Conservation (phyloP, 2,329 filamentous ascomycete species). For the Orbilia javanica region DNA sequence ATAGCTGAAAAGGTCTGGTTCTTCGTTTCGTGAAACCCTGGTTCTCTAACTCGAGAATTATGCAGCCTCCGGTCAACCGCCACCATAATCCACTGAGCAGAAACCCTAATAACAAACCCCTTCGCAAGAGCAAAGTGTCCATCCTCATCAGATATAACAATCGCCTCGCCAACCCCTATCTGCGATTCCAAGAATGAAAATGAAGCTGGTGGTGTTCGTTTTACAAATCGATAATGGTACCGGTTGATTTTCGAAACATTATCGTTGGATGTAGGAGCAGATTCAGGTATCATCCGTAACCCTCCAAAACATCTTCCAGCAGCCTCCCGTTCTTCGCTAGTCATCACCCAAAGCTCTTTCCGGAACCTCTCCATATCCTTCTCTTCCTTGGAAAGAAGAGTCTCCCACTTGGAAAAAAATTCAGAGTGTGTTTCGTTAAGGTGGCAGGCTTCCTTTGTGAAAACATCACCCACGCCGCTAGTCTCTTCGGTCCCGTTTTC, state of each 20-base stretch:
- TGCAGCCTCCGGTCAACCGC: conserved; percentile 91
- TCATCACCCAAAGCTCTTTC: conserved; percentile 95
- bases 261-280: conserved; percentile 73
- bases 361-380: conserved; percentile 87
- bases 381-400: conserved; percentile 92
- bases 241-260: conserved; percentile 87
- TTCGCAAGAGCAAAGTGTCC: conserved; percentile 96
- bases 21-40: conserved; percentile 78
- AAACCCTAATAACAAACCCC: conserved; percentile 83
- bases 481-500: conserved; percentile 85
- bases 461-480: conserved; percentile 84
- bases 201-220: conserved; percentile 70
- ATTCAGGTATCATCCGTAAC: conserved; percentile 84
- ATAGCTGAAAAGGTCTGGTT: conserved; percentile 93
- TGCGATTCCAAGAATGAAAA: conserved; percentile 95
- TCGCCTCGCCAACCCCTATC: conserved; percentile 85
- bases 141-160: conserved; percentile 95
- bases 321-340: conserved; percentile 83
- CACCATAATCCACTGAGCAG: conserved; percentile 74
- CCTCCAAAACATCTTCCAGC: conserved; percentile 80
- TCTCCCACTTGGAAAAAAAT: conserved; percentile 96
- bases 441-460: conserved; percentile 82
- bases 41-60: conserved; percentile 80
- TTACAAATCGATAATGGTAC: conserved; percentile 86
- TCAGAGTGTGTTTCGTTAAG: conserved; percentile 79